These are phyloP conservation scores for Sextonia rubra DNA, from an alignment of 164 flowering plant species.

Conservation along the genomic window DNA sequence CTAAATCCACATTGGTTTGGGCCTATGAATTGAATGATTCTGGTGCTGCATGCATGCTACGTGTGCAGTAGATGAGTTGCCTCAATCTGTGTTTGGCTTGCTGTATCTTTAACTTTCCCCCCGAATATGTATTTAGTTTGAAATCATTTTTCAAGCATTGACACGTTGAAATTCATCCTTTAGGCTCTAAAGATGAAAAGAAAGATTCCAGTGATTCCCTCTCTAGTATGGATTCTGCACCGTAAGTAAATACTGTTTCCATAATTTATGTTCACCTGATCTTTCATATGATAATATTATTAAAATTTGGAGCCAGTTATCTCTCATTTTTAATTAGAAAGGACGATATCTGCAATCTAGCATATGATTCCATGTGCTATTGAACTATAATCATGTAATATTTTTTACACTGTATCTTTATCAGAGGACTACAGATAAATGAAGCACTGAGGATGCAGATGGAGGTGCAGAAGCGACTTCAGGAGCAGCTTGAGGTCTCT, in stretches of 20 bases:
- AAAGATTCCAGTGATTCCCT: constrained; percentile 52
- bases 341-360: not conserved
- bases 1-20: too few species aligned
- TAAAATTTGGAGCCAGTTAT: not conserved
- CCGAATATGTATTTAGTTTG: not conserved
- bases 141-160: not conserved
- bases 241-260: constrained; percentile 32
- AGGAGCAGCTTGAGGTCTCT: constrained; percentile 68
- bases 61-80: not conserved
- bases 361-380: not conserved
- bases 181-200: constrained; percentile 60
- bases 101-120: not conserved
- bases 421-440: constrained; percentile 56
- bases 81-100: not conserved
- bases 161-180: not conserved
- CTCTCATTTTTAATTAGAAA: not conserved
- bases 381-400: not conserved
- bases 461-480: constrained; percentile 74
- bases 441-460: constrained; percentile 66
- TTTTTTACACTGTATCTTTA: not conserved
- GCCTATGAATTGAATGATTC: not conserved
- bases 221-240: constrained; percentile 48
- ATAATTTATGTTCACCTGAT: not conserved
- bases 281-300: not conserved
- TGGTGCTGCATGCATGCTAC: not conserved